A percentile compares a stretch with the other conserved stretches of the same genome.
phyloP scores from a whole-genome alignment of 305 asterid genomes.

The Galium porrigens region DNA sequence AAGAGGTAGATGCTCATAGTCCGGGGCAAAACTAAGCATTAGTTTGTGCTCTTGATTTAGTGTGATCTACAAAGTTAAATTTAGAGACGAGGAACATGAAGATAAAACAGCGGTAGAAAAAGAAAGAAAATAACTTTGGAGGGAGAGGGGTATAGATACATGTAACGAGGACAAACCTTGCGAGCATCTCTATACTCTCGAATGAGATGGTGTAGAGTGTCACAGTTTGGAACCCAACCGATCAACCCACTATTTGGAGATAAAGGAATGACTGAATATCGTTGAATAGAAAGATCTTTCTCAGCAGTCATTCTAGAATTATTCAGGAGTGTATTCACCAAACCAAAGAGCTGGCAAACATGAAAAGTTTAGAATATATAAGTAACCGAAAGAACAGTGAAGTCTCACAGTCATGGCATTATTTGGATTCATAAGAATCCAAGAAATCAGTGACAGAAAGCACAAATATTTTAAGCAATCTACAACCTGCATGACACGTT shows the following conservation, averaged over 20 bases:
- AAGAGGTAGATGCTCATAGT: slow-evolving; percentile 89
- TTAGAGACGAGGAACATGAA: slow-evolving; percentile 12
- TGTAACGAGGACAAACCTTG: slow-evolving; percentile 37
- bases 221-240: slow-evolving; percentile 98
- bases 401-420: slow-evolving; percentile 3
- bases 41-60: slow-evolving; percentile 94
- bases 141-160: neutral
- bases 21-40: slow-evolving; percentile 95
- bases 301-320: slow-evolving; percentile 88
- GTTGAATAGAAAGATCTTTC: slow-evolving; percentile 83
- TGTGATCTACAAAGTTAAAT: slow-evolving; percentile 45
- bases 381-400: neutral
- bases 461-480: slow-evolving; percentile 9
- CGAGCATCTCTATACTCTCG: slow-evolving; percentile 96
- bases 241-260: slow-evolving; percentile 96
- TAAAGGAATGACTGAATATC: slow-evolving; percentile 88
- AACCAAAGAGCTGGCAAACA: slow-evolving; percentile 69
- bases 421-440: neutral
- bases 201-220: slow-evolving; percentile 85
- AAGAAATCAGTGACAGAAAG: neutral
- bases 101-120: slow-evolving; percentile 9
- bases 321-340: slow-evolving; percentile 76
- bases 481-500: slow-evolving; percentile 98
- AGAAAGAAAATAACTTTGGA: neutral
- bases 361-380: slow-evolving; percentile 9